Evolutionary conservation across 768 basidiomycete species (phyloP), one percentile per base, ranked within the genome.

Genomic region (Phaeolepiota aurea): DNA sequence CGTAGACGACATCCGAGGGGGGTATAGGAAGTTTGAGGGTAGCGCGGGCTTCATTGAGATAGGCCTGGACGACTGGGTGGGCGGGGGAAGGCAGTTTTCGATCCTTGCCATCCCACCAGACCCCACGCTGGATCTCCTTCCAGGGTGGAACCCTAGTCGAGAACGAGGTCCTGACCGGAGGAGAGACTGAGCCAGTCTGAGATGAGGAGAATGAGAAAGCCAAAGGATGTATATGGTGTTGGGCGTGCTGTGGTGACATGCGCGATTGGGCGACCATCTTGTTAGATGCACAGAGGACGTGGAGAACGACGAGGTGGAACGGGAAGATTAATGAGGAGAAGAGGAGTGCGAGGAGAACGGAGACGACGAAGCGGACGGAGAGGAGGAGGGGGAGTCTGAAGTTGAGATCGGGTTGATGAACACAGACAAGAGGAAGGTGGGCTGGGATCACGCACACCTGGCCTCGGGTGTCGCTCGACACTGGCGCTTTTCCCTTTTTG

Each of bases 61-160:
- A 72, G 14, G 57, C 49, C 37, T 66, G 64, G 3, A 80, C 76
- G 20, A 63, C 59, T 13, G 76, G 73, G 30, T 70, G 63, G 28
- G 64, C 66, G 11, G 66, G 62, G 13, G 73, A 74, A 15, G 33
- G 33, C 48, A 72, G 63, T 16, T 71, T 58, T 20, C 64, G 42
- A 39, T 56, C 51, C 28, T 54, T 54, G 9, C 66, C 65, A 44
- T 69, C 59, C 10, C 54, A 53, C 61, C 62, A 68, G 13, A 72
- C 59, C 10, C 69, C 69, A 13, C 50, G 58, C 36, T 55, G 52
- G 44, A 64, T 57, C 50, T 66, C 48, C 11, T 49, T 47, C 42
- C 53, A 46, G 10, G 36, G 33, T 3, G 58, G 59, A 5, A 59
- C 43, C 2, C 46, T 18, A 5, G 52, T 54, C 3, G 56, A 34